Evolutionary conservation across 345 rosid species (phyloP).

Genomic region (Aquilaria malaccensis): DNA sequence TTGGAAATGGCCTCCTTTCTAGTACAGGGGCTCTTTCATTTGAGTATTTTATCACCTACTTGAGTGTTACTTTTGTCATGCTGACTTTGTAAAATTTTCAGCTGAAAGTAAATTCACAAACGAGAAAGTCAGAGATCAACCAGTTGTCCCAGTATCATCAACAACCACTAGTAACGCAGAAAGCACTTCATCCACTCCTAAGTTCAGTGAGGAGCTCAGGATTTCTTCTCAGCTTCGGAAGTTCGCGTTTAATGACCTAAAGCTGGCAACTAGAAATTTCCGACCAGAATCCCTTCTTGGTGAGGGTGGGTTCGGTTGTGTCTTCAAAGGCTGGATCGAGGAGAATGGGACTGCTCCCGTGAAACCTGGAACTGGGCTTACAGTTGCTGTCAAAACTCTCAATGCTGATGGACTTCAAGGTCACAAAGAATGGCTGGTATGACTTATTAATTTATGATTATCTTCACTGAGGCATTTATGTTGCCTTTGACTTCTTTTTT

Average conservation of each 20-base stretch:
- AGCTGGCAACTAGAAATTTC: conserved; percentile 71
- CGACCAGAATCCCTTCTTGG: conserved; percentile 87
- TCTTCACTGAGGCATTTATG: neutral
- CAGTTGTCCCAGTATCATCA: conserved; percentile 35
- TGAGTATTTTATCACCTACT: neutral
- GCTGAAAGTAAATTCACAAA: conserved; percentile 35
- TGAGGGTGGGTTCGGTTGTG: conserved; percentile 93
- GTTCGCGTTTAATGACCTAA: conserved; percentile 65
- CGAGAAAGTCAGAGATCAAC: conserved; percentile 31
- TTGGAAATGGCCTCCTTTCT: no score
- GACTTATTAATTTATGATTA: conserved; percentile 9
- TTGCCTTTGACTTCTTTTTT: conserved; percentile 1
- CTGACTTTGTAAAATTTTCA: conserved; percentile 15
- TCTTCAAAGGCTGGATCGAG: conserved; percentile 91
- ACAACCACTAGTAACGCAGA: conserved; percentile 40
- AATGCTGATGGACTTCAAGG: conserved; percentile 96
- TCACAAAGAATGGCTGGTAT: conserved; percentile 95
- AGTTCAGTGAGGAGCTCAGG: conserved; percentile 58
- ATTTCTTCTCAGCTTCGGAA: conserved; percentile 64
- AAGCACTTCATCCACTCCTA: conserved; percentile 52
- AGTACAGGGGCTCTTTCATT: no score
- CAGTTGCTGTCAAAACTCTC: conserved; percentile 89
- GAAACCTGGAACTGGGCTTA: conserved; percentile 85
- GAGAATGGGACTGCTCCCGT: conserved; percentile 89
- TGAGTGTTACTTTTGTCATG: neutral